A percentile compares a stretch with the other conserved stretches of the same genome.
Evolutionary conservation across 306 rosid species (phyloP).

Genomic region (Alnus glutinosa): DNA sequence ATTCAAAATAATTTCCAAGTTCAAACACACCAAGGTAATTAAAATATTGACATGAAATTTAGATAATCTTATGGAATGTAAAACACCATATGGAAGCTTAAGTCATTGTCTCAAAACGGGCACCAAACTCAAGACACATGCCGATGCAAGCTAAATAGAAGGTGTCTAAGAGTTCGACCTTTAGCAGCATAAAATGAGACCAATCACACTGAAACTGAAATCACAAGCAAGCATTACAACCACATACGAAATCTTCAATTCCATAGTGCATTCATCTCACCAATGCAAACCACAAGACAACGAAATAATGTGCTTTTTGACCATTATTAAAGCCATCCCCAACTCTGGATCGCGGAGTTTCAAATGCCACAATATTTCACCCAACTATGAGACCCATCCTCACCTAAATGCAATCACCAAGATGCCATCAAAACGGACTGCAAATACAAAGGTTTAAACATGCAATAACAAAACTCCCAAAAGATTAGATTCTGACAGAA

Average conservation of each 20-base stretch:
- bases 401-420: not conserved
- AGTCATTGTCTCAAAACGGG: conserved; percentile 21
- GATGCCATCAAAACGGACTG: conserved; percentile 33
- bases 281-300: not conserved
- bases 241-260: conserved; percentile 2
- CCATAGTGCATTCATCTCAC: not conserved
- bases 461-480: conserved; percentile 32
- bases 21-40: not conserved
- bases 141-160: conserved; percentile 16
- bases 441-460: conserved; percentile 45
- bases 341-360: not conserved
- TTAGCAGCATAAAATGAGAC: not conserved
- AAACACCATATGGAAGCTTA: conserved; percentile 8
- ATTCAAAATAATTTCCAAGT: conserved; percentile 8
- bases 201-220: conserved; percentile 13
- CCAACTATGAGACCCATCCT: not conserved
- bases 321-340: not conserved
- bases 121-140: conserved; percentile 11
- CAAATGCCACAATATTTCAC: not conserved
- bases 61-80: not conserved
- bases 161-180: not conserved
- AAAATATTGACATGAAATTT: not conserved
- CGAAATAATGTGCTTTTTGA: conserved; percentile 5
- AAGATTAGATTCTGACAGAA: conserved; percentile 17
- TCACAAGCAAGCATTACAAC: conserved; percentile 20